Evolutionary conservation across 1,284 basidiomycete genomes (phyloP).

Genomic region (Tylopilus sp.): DNA sequence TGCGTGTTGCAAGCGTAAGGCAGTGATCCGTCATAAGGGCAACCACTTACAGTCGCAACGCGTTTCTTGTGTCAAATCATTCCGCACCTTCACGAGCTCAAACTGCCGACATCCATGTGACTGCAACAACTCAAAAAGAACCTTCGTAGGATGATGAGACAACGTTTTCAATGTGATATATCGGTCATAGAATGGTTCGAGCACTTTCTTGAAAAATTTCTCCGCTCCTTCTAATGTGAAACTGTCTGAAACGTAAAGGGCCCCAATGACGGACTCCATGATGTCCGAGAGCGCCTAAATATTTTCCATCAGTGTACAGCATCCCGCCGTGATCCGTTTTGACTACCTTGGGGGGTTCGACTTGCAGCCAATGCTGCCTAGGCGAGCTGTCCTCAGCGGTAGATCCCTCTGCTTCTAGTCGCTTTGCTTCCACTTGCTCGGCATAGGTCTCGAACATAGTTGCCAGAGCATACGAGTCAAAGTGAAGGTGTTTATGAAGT

Average conservation of each 20-base stretch:
- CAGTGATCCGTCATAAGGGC: not conserved
- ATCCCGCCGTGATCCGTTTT: not conserved
- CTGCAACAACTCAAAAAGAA: constrained; percentile 67
- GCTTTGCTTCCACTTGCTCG: constrained; percentile 45
- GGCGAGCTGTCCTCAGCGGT: constrained; percentile 45
- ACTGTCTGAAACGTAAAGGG: constrained; percentile 69
- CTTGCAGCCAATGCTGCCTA: constrained; percentile 72
- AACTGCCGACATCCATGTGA: constrained; percentile 65
- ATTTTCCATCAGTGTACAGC: constrained; percentile 12
- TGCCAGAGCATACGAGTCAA: constrained; percentile 51
- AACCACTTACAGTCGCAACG: constrained; percentile 47
- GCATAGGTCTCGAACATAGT: constrained; percentile 53
- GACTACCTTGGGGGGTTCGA: constrained; percentile 70
- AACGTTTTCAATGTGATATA: constrained; percentile 68
- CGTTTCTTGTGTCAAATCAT: constrained; percentile 37
- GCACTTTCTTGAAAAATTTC: constrained; percentile 58
- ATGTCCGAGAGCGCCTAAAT: constrained; percentile 67
- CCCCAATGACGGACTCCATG: constrained; percentile 72
- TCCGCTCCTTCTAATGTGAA: constrained; percentile 58
- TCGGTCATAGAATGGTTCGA: constrained; percentile 71
- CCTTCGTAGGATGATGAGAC: constrained; percentile 68
- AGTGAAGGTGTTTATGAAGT: constrained; percentile 57
- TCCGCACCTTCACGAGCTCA: constrained; percentile 46
- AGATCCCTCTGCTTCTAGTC: constrained; percentile 47
- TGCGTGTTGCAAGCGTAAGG: constrained; percentile 28